phyloP scores from a whole-genome alignment of 495 filamentous ascomycete species.

The Zalerion maritima region DNA sequence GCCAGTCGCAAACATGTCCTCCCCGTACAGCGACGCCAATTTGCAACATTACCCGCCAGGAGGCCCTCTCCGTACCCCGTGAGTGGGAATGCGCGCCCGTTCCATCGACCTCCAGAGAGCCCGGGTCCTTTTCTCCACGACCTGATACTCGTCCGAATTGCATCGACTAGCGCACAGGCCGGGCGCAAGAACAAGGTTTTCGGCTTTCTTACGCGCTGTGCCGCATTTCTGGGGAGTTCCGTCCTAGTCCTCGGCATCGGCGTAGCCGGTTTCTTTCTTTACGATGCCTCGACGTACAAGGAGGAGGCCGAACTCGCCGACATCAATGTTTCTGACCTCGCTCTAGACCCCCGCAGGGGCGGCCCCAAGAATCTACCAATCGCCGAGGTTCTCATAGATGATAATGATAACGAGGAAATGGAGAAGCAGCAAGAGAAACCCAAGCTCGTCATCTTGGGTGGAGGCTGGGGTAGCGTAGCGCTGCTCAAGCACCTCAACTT shows the following conservation, averaged over 20 bases:
- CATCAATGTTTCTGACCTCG: conserved; percentile 67
- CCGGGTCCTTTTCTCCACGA: too few species aligned
- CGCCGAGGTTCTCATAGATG: conserved; percentile 69
- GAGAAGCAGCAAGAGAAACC: conserved; percentile 67
- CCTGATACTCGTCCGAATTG: too few species aligned
- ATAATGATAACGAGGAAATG: conserved; percentile 61
- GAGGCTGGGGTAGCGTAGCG: conserved; percentile 90
- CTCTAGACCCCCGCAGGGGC: conserved; percentile 65
- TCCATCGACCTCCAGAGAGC: neutral
- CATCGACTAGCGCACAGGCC: too few species aligned
- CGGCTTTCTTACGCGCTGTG: too few species aligned
- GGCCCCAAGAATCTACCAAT: conserved; percentile 96
- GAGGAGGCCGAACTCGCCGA: conserved; percentile 49
- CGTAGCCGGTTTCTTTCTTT: conserved; percentile 78
- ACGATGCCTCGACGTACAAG: conserved; percentile 84
- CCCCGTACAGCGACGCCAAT: neutral
- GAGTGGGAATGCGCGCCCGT: neutral
- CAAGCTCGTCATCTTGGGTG: conserved; percentile 79
- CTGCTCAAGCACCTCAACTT: conserved; percentile 81
- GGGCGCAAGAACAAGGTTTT: too few species aligned
- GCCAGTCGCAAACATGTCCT: neutral
- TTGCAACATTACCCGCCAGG: neutral
- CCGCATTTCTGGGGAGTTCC: conserved; percentile 33
- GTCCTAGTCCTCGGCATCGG: conserved; percentile 28
- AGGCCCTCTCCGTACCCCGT: neutral